phyloP scores from a whole-genome alignment of 805 yeast species.

The Wickerhamomyces hampshirensis region DNA sequence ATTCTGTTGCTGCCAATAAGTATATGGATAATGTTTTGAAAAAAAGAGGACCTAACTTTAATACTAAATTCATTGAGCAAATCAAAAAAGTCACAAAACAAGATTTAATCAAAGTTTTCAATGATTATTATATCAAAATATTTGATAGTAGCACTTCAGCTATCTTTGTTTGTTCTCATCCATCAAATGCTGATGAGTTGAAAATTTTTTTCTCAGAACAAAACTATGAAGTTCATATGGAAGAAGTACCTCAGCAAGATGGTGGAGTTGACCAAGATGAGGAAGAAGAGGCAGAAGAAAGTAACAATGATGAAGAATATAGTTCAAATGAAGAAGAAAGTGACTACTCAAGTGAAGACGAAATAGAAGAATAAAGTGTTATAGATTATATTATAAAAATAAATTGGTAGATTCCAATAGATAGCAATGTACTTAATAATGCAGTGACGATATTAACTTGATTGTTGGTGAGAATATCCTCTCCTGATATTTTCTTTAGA shows the following conservation, averaged over 20 bases:
- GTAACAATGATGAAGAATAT: slow-evolving; percentile 13
- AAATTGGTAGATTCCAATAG: slow-evolving; percentile 24
- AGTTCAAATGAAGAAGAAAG: slow-evolving; percentile 4
- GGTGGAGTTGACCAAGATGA: slow-evolving; percentile 17
- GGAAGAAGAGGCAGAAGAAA: slow-evolving; percentile 20
- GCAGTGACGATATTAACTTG: slow-evolving; percentile 35
- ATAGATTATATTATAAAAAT: slow-evolving; percentile 2
- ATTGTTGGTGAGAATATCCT: slow-evolving; percentile 34
- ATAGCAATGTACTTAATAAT: slow-evolving; percentile 22
- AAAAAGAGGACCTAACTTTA: slow-evolving; percentile 67
- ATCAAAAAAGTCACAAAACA: slow-evolving; percentile 49
- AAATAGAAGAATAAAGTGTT: background rate
- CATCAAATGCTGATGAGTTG: slow-evolving; percentile 49
- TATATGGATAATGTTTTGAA: slow-evolving; percentile 62
- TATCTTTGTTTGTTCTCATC: slow-evolving; percentile 71
- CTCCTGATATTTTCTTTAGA: slow-evolving; percentile 29
- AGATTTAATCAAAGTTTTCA: slow-evolving; percentile 46
- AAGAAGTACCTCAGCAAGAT: slow-evolving; percentile 35
- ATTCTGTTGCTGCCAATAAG: slow-evolving; percentile 60
- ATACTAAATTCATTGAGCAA: slow-evolving; percentile 44
- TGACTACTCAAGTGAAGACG: background rate
- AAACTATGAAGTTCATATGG: slow-evolving; percentile 61
- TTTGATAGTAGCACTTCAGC: slow-evolving; percentile 54
- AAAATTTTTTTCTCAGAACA: slow-evolving; percentile 39
- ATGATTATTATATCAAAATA: slow-evolving; percentile 58